A percentile compares a stretch with the other conserved stretches of the same genome.
These are phyloP conservation scores for Candolleomyces aberdarensis DNA, from an alignment of 768 basidiomycete species.

Conservation along the genomic window DNA sequence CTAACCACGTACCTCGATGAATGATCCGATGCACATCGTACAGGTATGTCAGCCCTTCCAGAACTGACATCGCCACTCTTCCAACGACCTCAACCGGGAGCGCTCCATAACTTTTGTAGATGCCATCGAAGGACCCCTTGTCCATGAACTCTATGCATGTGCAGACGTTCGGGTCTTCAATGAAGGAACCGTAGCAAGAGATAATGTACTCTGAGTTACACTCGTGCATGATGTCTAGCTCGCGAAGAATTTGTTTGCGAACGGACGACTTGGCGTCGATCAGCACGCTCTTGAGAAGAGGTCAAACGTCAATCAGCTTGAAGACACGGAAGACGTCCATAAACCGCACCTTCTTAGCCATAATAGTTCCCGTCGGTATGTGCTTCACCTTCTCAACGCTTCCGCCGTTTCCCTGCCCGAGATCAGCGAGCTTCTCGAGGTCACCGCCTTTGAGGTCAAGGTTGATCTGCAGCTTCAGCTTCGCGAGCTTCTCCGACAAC, in stretches of 20 bases:
- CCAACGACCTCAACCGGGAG: slow-evolving; percentile 93
- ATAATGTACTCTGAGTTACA: slow-evolving; percentile 93
- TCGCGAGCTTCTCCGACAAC: slow-evolving; percentile 78
- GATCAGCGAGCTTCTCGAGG: slow-evolving; percentile 82
- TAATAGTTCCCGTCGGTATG: slow-evolving; percentile 82
- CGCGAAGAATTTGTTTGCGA: slow-evolving; percentile 95
- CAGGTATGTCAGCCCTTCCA: slow-evolving; percentile 93
- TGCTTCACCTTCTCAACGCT: slow-evolving; percentile 97
- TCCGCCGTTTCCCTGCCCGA: slow-evolving; percentile 96
- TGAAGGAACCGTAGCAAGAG: slow-evolving; percentile 94
- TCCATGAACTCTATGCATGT: slow-evolving; percentile 99
- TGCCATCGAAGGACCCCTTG: slow-evolving; percentile 89
- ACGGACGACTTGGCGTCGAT: slow-evolving; percentile 96
- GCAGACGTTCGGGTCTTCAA: slow-evolving; percentile 96
- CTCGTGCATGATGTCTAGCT: slow-evolving; percentile 98
- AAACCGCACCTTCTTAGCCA: slow-evolving; percentile 92
- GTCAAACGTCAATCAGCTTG: neutral
- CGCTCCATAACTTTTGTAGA: slow-evolving; percentile 92
- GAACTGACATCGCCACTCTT: slow-evolving; percentile 87
- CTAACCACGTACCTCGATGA: slow-evolving; percentile 74
- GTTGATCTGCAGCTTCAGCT: slow-evolving; percentile 77
- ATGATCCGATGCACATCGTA: slow-evolving; percentile 98
- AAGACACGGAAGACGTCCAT: neutral
- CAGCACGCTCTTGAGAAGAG: slow-evolving; percentile 68
- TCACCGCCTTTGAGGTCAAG: slow-evolving; percentile 85